Evolutionary conservation across 2,329 filamentous ascomycete genomes (phyloP), one percentile per base, ranked within the genome.

Genomic region (Paraconiothyrium sp.): DNA sequence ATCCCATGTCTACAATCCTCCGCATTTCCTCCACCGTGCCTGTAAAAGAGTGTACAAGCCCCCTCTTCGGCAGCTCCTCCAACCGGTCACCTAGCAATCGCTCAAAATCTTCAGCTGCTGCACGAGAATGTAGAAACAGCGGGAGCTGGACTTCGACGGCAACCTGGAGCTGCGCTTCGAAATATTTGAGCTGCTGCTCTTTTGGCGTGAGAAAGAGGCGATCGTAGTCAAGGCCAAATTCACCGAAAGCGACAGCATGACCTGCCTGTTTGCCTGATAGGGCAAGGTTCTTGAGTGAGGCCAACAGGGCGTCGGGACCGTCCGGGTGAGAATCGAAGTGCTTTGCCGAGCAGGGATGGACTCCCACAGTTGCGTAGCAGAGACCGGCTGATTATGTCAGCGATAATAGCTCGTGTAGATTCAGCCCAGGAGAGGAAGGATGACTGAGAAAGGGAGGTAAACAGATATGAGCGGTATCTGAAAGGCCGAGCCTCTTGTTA

Each of bases 221-320:
- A 80, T 99, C 95, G 76, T 98, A 99, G 80, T 99, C 95, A 4
- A 99, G 89, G 1, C 95, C 95, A 64, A 99, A 93, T 79, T 99
- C 95, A 52, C 95, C 95, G 76, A 97, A 93, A 7, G 95, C 94
- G 7, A 87, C 86, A 0, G 92, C 89, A 44, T 92, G 84, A 0
- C 86, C 85, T 11, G 78, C 76, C 52, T 79, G 76, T 68, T 87
- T 88, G 0, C 88, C 86, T 39, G 87, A 80, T 2, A 85, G 73
- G 4, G 94, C 87, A 2, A 97, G 82, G 7, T 81, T 74, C 48
- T 84, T 84, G n/a, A 98, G 85, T 34, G 87, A 84, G 0, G 79
- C 64, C 24, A 93, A 78, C 22, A 84, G 79, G 54, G 77, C 76
- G 77, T 75, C 86, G 78, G 86, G 80, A 44, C 88, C 88, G 62